Percentiles rank a stretch among this genome's conserved stretches.
phyloP scores from a whole-genome alignment of 768 basidiomycete species.

The Infundibulicybe gibba region DNA sequence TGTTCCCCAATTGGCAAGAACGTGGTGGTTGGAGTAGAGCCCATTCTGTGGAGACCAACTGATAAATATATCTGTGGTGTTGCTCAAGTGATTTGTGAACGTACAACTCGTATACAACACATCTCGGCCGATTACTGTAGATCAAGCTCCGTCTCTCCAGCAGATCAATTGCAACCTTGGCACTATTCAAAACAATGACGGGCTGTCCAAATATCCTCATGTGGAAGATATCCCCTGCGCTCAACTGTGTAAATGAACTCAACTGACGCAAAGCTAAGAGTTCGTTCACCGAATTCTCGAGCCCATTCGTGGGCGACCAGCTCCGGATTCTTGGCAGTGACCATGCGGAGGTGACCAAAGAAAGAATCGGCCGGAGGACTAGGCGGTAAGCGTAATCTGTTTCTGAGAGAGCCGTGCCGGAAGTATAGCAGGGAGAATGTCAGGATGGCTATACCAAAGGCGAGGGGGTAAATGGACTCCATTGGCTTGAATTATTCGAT shows the following conservation, averaged over 20 bases:
- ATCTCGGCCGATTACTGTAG: constrained; percentile 19
- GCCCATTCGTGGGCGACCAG: constrained; percentile 22
- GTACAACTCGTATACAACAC: constrained; percentile 15
- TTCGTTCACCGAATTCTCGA: constrained; percentile 20
- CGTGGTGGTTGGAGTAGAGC: constrained; percentile 8
- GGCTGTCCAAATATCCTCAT: constrained; percentile 21
- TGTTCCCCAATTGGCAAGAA: constrained; percentile 13
- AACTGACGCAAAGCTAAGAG: not conserved
- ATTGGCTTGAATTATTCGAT: too few species aligned
- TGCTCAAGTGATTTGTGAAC: constrained; percentile 2
- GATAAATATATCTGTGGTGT: not conserved
- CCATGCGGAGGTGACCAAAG: constrained; percentile 20
- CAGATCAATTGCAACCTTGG: constrained; percentile 20
- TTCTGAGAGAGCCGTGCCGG: not conserved
- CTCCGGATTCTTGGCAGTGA: constrained; percentile 13
- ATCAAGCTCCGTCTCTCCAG: constrained; percentile 20
- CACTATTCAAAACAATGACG: constrained; percentile 17
- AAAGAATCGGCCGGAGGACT: constrained; percentile 22
- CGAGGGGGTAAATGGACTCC: too few species aligned
- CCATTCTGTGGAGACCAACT: constrained; percentile 4
- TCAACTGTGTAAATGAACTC: not conserved
- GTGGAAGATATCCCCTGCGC: constrained; percentile 19
- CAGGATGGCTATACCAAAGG: not conserved
- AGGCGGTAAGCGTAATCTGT: constrained; percentile 11
- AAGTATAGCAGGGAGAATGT: not conserved